phyloP scores from a whole-genome alignment of 768 basidiomycete genomes.

The Imleria badia region DNA sequence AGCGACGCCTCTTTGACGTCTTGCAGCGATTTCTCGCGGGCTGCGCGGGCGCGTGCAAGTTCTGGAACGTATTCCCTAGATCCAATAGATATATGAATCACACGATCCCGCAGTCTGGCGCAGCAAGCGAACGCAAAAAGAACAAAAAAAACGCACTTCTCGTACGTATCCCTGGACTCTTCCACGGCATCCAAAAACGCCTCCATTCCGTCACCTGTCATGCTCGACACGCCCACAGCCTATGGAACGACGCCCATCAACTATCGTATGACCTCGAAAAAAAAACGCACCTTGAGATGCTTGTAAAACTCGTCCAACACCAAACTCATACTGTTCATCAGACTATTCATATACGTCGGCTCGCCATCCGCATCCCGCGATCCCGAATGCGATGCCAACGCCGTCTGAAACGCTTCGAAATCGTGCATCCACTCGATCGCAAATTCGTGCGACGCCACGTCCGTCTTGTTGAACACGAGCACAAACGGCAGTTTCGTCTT shows the following conservation, averaged over 20 bases:
- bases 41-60: slow-evolving; percentile 65
- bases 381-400: slow-evolving; percentile 69
- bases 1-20: slow-evolving; percentile 75
- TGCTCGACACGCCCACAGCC: slow-evolving; percentile 94
- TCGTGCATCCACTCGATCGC: slow-evolving; percentile 98
- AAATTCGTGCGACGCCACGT: slow-evolving; percentile 86
- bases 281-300: slow-evolving; percentile 71
- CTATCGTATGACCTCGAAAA: background rate
- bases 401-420: slow-evolving; percentile 92
- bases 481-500: slow-evolving; percentile 98
- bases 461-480: slow-evolving; percentile 98
- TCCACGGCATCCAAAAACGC: slow-evolving; percentile 93
- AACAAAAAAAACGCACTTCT: slow-evolving; percentile 57
- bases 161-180: slow-evolving; percentile 83
- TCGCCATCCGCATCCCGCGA: slow-evolving; percentile 80
- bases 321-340: slow-evolving; percentile 99
- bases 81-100: slow-evolving; percentile 4
- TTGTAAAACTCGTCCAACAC: slow-evolving; percentile 99
- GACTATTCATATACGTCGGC: slow-evolving; percentile 95
- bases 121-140: background rate
- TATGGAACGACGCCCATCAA: slow-evolving; percentile 29
- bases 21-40: slow-evolving; percentile 62
- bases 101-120: background rate
- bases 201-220: slow-evolving; percentile 92
- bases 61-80: slow-evolving; percentile 90